Conservation (phyloP, 2,329 filamentous ascomycete genomes). For the Monosporascus sp. region DNA sequence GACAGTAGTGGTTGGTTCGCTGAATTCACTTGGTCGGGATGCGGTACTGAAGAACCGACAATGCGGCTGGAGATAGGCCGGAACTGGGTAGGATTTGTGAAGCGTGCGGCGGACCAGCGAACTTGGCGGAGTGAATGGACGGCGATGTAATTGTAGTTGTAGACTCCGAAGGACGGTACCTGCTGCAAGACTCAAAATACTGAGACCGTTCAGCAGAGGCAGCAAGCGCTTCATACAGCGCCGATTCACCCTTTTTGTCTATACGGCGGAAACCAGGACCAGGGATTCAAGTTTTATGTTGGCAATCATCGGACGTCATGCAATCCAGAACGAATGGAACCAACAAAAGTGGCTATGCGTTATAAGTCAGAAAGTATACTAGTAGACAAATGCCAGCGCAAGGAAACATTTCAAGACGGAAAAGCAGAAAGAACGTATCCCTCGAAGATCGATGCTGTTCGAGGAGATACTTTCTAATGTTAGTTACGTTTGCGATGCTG, state of each 20-base stretch:
- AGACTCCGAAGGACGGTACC: not conserved
- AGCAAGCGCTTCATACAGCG: conserved; percentile 20
- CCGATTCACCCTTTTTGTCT: conserved; percentile 8
- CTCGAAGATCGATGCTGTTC: too few relatives aligned
- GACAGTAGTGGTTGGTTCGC: conserved; percentile 6
- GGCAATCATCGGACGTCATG: not conserved
- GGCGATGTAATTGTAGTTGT: not conserved
- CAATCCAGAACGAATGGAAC: too few relatives aligned
- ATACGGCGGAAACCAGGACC: not conserved
- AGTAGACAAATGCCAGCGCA: too few relatives aligned
- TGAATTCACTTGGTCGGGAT: conserved; percentile 1
- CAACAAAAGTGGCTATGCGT: too few relatives aligned
- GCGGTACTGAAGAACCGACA: conserved; percentile 1
- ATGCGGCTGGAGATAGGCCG: too few relatives aligned
- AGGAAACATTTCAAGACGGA: too few relatives aligned
- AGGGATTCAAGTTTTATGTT: conserved; percentile 7
- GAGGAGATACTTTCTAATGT: too few relatives aligned
- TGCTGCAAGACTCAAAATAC: conserved; percentile 11
- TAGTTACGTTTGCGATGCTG: too few relatives aligned
- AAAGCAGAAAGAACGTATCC: too few relatives aligned
- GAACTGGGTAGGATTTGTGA: too few relatives aligned
- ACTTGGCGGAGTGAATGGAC: not conserved
- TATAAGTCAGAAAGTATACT: too few relatives aligned
- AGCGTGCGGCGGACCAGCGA: not conserved
- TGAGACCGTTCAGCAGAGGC: conserved; percentile 8